Base-by-base conservation (phyloP, 257 asterid genomes). In the Paulownia fortunei region DNA sequence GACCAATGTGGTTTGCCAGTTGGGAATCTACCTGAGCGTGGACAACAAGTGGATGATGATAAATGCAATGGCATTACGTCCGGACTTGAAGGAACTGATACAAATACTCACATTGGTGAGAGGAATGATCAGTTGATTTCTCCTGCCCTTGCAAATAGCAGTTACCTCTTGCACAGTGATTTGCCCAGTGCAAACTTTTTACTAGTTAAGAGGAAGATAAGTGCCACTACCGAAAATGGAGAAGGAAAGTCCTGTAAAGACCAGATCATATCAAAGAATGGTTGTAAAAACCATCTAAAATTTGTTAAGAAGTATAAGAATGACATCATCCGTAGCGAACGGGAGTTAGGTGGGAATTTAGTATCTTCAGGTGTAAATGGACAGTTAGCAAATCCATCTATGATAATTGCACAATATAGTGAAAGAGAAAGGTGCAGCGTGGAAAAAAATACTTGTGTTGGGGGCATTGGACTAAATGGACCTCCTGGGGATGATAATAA, bases 1-100 rank as follows among this genome's bases (percentile, higher is more conserved):
- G 89, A 89, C 73, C 75, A 75, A 79, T 86, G 96, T 80, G 87
- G 93, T 73, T 78, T 88, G 82, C 72, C 60, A 34, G 64, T 73
- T 79, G 81, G 68, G 54, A 72, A 81, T 72, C 87, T 61, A 56
- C 52, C 76, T 42, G 80, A 82, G 68, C 75, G 41, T 71, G 74
- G 67, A 27, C 46, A 54, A 62, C 54, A 80, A 8, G 70, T 18
- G 10, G 67, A 54, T 23, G 76, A 52, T 76, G 83, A 69, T 58
- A 72, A 66, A 49, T n/a, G 71, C 76, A 77, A 72, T 78, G 81
- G 54, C 55, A 26, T 65, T 55, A 55, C 42, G 19, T 69, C 59
- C 39, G 39, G 54, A 55, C 37, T 5, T 71, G 83, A 77, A 71
- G 78, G 41, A 42, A 59, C 73, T 46, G 39, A 71, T 56, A 42